Evolutionary conservation across 192 early-diverging fungal species (phyloP).

Genomic region (Podila epicladia): DNA sequence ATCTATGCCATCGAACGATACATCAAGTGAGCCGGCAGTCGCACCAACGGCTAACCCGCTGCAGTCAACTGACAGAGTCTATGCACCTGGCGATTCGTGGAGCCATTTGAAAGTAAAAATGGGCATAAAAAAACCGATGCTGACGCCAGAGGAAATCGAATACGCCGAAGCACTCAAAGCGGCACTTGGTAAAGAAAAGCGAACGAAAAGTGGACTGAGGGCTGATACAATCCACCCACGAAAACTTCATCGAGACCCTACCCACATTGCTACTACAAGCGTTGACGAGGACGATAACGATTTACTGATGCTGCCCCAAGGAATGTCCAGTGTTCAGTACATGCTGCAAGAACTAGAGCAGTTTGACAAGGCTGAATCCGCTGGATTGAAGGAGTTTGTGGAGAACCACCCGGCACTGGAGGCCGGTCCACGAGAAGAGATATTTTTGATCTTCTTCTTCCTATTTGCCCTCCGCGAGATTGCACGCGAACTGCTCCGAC

Average conservation of each 20-base stretch:
- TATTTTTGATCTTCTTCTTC: slow-evolving; percentile 56
- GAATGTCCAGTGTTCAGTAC: slow-evolving; percentile 14
- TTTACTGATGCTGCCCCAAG: background rate
- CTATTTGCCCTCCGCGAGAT: slow-evolving; percentile 54
- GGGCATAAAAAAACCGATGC: background rate
- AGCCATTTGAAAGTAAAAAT: background rate
- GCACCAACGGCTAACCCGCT: too few relatives aligned
- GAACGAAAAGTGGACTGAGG: background rate
- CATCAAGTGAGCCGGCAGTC: background rate
- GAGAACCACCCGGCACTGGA: slow-evolving; percentile 8
- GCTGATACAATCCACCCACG: background rate
- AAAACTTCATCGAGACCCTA: background rate
- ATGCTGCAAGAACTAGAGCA: slow-evolving; percentile 8
- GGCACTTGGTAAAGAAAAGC: slow-evolving; percentile 3
- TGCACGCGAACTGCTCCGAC: slow-evolving; percentile 37
- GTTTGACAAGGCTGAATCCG: slow-evolving; percentile 9
- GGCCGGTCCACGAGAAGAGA: slow-evolving; percentile 44
- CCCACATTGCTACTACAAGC: background rate
- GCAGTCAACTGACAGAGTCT: background rate
- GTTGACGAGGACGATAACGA: background rate
- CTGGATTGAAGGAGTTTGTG: background rate
- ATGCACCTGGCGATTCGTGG: background rate
- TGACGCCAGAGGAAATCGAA: background rate
- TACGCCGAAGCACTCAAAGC: slow-evolving; percentile 1
- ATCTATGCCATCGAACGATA: background rate